Conservation (phyloP, 352 stramenopile species). For the Saprolegnia parasitica region DNA sequence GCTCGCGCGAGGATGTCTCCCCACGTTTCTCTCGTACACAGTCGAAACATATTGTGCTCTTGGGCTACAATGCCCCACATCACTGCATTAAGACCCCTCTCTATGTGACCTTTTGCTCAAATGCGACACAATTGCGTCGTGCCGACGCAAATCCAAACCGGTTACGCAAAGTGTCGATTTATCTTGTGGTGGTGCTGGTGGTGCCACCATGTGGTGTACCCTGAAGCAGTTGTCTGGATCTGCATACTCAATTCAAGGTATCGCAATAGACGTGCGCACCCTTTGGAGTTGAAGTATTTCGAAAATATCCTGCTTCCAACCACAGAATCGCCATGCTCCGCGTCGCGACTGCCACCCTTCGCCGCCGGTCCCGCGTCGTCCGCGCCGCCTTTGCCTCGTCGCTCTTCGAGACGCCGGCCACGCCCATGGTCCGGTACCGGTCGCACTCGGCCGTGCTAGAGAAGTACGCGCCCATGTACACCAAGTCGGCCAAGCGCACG, state of each 20-base stretch:
- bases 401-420: background rate
- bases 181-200: background rate
- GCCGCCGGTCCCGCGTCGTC: background rate
- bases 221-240: background rate
- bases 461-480: conserved; percentile 24
- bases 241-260: background rate
- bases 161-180: background rate
- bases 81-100: too few species aligned
- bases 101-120: too few species aligned
- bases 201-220: background rate
- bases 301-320: background rate
- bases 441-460: conserved; percentile 23
- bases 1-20: too few species aligned
- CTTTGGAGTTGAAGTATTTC: background rate
- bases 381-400: background rate
- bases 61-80: too few species aligned
- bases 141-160: too few species aligned
- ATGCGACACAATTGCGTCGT: too few species aligned
- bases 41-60: too few species aligned
- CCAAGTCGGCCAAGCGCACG: background rate
- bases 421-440: background rate
- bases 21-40: too few species aligned
- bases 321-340: background rate
- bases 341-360: background rate
- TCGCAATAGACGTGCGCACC: background rate